Evolutionary conservation across 805 yeast species (phyloP), one percentile per base, ranked within the genome.

Genomic region (Millerago galiae): DNA sequence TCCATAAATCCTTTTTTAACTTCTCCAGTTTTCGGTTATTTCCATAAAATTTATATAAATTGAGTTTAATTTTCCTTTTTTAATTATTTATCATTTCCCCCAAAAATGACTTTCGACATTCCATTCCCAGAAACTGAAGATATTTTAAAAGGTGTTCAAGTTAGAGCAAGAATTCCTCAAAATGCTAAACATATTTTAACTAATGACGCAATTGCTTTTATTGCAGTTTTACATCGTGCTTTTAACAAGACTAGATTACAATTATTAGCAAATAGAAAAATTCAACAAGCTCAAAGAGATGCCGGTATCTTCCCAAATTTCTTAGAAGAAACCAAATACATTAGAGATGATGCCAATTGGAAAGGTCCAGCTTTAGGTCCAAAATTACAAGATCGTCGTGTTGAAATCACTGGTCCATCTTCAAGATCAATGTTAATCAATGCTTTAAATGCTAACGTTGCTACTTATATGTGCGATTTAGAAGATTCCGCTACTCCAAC

Each of bases 401-500:
- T 78, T 35, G 93, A 84, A 63, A 84, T 84, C 62, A 84, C 95
- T 18, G 95, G 95, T 39, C 95, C 95, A 16, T 84, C 90, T 41
- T 83, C 83, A 59, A 75, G 91, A 50, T 82, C 84, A 55, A 84
- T 84, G 95, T 77, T 84, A 49, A 79, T 84, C 56, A 84, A 83
- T 58, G 93, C 91, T 3, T 71, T 84, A 60, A 84, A 84, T 64
- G 79, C 90, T 1, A 71, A 74, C 42, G 93, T 84, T 35, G 83
- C 83, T 48, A 83, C 93, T 26, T 84, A 84, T 61, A 84, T 84
- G 93, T 81, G 88, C 34, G 95, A 84, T 67, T 82, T 84, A 56
- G 95, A 84, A 63, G 93, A 84, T 62, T 82, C 90, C 14, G 77
- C 84, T 54, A 78, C 91, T 15, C 95, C 95, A 54, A 83, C 95